A percentile compares a stretch with the other conserved stretches of the same genome.
phyloP scores from a whole-genome alignment of 345 rosid genomes.

The Nephelium lappaceum region DNA sequence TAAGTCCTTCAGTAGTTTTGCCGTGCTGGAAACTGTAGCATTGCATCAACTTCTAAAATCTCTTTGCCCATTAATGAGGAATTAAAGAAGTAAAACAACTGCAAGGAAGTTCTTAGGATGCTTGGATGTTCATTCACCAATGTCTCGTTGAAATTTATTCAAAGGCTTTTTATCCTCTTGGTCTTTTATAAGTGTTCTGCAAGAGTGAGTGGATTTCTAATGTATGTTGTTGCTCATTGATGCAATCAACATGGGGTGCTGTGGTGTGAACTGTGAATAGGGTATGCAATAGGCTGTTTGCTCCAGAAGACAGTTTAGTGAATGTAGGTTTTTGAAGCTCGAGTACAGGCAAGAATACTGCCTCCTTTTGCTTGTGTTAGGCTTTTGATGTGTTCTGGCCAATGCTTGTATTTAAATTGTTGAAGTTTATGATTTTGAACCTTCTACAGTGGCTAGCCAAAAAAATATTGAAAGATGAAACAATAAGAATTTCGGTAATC shows the following conservation, averaged over 20 bases:
- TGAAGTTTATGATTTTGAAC: no score
- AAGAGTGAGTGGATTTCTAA: not conserved
- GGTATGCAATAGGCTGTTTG: constrained; percentile 7
- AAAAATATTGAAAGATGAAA: no score
- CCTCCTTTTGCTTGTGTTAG: no score
- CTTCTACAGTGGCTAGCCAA: no score
- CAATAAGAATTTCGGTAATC: no score
- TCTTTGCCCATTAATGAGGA: not conserved
- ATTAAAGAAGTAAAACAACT: not conserved
- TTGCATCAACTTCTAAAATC: not conserved
- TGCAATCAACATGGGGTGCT: not conserved
- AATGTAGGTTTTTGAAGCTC: not conserved
- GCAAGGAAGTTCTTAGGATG: no score
- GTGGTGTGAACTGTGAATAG: not conserved
- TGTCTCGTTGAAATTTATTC: not conserved
- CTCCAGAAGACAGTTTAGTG: not conserved
- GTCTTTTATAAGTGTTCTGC: not conserved
- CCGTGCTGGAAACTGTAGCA: not conserved
- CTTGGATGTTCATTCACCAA: not conserved
- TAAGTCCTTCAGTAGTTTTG: not conserved
- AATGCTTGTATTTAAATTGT: no score
- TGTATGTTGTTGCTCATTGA: not conserved
- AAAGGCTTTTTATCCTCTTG: not conserved
- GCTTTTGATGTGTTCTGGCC: no score
- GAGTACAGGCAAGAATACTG: not conserved